phyloP scores from a whole-genome alignment of 2,329 filamentous ascomycete genomes.

The Alternaria sp. region DNA sequence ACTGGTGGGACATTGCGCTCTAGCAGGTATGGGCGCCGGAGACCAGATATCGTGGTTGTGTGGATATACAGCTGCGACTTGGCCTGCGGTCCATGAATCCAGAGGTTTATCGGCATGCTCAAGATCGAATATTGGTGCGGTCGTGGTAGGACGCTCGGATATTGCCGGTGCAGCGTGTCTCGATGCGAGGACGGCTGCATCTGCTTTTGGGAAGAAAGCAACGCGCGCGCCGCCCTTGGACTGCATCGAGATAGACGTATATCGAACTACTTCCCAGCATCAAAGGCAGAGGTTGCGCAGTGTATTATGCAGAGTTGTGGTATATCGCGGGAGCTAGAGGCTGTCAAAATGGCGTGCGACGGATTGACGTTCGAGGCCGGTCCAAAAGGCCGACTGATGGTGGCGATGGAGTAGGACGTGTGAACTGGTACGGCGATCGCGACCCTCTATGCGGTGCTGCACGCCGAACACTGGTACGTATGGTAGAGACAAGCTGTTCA shows the following conservation, averaged over 20 bases:
- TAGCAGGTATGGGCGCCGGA: conserved; percentile 28
- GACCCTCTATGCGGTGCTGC: background rate
- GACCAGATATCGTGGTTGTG: conserved; percentile 21
- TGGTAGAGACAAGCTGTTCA: background rate
- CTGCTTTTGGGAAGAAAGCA: conserved; percentile 40
- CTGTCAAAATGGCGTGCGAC: conserved; percentile 10
- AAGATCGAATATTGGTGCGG: conserved; percentile 34
- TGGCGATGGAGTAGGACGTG: background rate
- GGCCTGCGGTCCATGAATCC: conserved; percentile 24
- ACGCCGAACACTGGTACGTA: background rate
- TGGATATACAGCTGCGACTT: conserved; percentile 29
- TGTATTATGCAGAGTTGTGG: conserved; percentile 1
- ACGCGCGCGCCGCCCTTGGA: conserved; percentile 13
- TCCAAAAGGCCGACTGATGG: conserved; percentile 1
- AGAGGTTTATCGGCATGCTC: conserved; percentile 30
- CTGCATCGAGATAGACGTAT: conserved; percentile 19
- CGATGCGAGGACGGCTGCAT: conserved; percentile 34
- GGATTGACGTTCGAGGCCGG: conserved; percentile 1
- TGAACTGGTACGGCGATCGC: background rate
- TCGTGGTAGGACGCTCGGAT: conserved; percentile 28
- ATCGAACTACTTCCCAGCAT: conserved; percentile 3
- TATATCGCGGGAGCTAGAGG: conserved; percentile 6
- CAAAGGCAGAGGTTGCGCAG: conserved; percentile 1
- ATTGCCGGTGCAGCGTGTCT: conserved; percentile 26
- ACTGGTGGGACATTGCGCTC: conserved; percentile 14